Evolutionary conservation across 495 filamentous ascomycete species (phyloP).

Genomic region (Aspergillus affinis): DNA sequence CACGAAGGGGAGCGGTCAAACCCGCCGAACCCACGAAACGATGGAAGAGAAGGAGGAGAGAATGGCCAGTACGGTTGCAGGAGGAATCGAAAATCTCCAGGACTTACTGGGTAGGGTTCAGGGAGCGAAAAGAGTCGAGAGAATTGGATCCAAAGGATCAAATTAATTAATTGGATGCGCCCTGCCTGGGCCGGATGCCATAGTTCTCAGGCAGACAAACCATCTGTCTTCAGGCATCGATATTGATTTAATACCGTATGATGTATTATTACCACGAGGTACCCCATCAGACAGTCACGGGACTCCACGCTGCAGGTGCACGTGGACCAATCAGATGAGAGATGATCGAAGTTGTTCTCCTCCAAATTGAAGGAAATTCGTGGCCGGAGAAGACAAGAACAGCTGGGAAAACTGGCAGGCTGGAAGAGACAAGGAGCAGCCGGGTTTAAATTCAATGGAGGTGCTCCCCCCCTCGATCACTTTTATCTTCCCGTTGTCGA

Average conservation of each 20-base stretch:
- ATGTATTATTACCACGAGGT: neutral
- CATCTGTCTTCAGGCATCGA: constrained; percentile 10
- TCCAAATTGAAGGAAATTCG: too few relatives aligned
- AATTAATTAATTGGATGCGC: too few relatives aligned
- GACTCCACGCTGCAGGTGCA: neutral
- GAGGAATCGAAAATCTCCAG: constrained; percentile 8
- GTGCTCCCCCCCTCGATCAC: too few relatives aligned
- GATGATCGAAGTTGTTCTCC: too few relatives aligned
- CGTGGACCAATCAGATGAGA: constrained; percentile 23
- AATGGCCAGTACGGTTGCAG: neutral
- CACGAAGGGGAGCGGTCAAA: constrained; percentile 30
- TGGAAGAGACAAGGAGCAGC: too few relatives aligned
- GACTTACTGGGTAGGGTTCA: constrained; percentile 2
- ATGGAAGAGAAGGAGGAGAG: constrained; percentile 5
- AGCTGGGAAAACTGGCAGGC: too few relatives aligned
- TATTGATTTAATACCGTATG: neutral
- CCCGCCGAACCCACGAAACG: constrained; percentile 20
- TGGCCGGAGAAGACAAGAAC: too few relatives aligned
- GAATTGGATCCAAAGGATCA: neutral
- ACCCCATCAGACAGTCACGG: neutral
- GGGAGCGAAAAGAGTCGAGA: constrained; percentile 8
- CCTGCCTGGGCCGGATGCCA: neutral
- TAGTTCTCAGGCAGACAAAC: constrained; percentile 2
- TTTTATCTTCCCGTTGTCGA: too few relatives aligned
- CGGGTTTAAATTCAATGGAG: too few relatives aligned